A percentile compares a stretch with the other conserved stretches of the same genome.
Evolutionary conservation across 1,139 yeast species (phyloP).

Genomic region (Candida sojae): DNA sequence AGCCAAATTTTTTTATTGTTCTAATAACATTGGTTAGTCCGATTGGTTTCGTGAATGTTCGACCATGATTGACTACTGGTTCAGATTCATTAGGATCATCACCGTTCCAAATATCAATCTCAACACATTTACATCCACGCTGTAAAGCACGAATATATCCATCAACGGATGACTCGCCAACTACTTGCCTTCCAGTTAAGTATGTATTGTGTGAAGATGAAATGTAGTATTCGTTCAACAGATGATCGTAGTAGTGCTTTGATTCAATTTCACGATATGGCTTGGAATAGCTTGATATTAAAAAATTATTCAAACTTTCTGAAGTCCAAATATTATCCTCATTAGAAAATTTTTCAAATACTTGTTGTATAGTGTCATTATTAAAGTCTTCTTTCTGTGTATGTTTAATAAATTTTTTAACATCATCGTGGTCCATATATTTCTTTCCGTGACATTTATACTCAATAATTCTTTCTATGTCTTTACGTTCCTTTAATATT

Average conservation of each 20-base stretch:
- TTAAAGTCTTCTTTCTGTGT: slow-evolving; percentile 52
- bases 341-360: slow-evolving; percentile 49
- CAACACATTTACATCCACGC: slow-evolving; percentile 90
- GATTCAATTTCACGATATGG: slow-evolving; percentile 30
- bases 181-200: slow-evolving; percentile 85
- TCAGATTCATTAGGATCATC: slow-evolving; percentile 33
- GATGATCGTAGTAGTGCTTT: slow-evolving; percentile 54
- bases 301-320: slow-evolving; percentile 53
- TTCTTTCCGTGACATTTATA: slow-evolving; percentile 26
- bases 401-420: slow-evolving; percentile 46
- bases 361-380: slow-evolving; percentile 25
- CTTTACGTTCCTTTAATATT: slow-evolving; percentile 36
- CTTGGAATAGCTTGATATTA: slow-evolving; percentile 49
- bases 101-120: slow-evolving; percentile 96
- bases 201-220: slow-evolving; percentile 97
- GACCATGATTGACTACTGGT: slow-evolving; percentile 91
- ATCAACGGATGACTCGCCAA: slow-evolving; percentile 86
- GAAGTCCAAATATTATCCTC: slow-evolving; percentile 37
- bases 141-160: slow-evolving; percentile 89
- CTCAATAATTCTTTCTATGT: slow-evolving; percentile 35
- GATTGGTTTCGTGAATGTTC: slow-evolving; percentile 75
- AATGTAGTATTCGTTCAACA: slow-evolving; percentile 82
- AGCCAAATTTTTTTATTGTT: slow-evolving; percentile 80
- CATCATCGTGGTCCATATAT: slow-evolving; percentile 44
- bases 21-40: slow-evolving; percentile 68